A percentile compares a stretch with the other conserved stretches of the same genome.
These are phyloP conservation scores for Chenopodium suecicum DNA, from an alignment of 148 eudicot genomes.

Conservation along the genomic window DNA sequence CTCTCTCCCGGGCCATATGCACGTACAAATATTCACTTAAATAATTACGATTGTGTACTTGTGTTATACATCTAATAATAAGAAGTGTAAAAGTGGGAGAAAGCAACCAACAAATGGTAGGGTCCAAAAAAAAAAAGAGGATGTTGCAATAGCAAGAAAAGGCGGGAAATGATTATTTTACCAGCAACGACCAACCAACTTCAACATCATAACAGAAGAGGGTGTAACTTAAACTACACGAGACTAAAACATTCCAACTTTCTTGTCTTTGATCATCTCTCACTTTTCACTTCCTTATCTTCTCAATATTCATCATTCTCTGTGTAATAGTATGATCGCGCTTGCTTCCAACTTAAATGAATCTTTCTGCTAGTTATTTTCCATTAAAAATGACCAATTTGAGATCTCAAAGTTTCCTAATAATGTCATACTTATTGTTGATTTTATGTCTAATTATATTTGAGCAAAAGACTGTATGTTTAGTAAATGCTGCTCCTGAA, in stretches of 20 bases:
- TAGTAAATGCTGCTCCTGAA: slow-evolving; percentile 20
- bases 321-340: slow-evolving; percentile 8
- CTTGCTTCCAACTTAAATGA: not conserved
- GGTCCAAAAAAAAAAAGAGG: slow-evolving; percentile 18
- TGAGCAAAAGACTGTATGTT: not conserved
- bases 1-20: too few relatives aligned
- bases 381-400: slow-evolving; percentile 20
- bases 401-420: slow-evolving; percentile 15
- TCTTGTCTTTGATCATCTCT: slow-evolving; percentile 4
- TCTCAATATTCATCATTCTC: slow-evolving; percentile 16
- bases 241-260: slow-evolving; percentile 38
- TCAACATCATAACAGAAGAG: slow-evolving; percentile 24
- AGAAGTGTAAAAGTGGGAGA: not conserved
- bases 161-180: slow-evolving; percentile 30
- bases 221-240: slow-evolving; percentile 31
- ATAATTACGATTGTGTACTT: not conserved
- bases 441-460: not conserved
- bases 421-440: not conserved
- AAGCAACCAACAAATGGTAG: slow-evolving; percentile 24
- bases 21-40: too few relatives aligned
- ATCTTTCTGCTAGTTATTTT: not conserved
- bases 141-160: slow-evolving; percentile 18
- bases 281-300: slow-evolving; percentile 5
- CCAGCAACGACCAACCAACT: slow-evolving; percentile 32
- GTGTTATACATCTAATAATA: not conserved